Evolutionary conservation across 148 eudicot species (phyloP), one percentile per base, ranked within the genome.

Genomic region (Camellia japonica): DNA sequence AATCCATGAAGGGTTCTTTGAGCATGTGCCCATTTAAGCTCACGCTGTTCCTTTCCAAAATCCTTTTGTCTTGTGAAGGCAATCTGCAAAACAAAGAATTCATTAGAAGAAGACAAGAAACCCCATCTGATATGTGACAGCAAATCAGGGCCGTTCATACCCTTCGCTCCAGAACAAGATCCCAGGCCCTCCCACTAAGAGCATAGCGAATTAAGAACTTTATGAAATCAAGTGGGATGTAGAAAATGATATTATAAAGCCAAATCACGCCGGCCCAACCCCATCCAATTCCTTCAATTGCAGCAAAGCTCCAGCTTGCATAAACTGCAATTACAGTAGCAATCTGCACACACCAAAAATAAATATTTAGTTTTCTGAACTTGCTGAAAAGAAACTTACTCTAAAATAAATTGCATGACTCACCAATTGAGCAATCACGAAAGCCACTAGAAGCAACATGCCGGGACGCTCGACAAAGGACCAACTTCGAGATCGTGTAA

Each of bases 251-350:
- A 70, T 96, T 96, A 74, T 94, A 96, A 7, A 96, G 91, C 99
- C 99, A 96, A 67, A 96, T 91, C 68, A 96, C 99, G 10, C 99
- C 99, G 14, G 99, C 99, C 99, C 99, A 96, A 75, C 99, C 97
- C 99, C 99, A 96, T 41, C 99, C 99, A 8, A 96, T 96, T 46
- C 99, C 99, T 87, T 96, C 95, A 68, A 96, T 90, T 42, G 98
- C 98, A 75, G 99, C 98, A 83, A 96, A 96, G 71, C 86, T 84
- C 99, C 99, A 96, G 80, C 82, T 94, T 77, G 99, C 99, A 88
- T 96, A 96, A 6, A 96, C 99, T 5, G 99, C 99, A 81, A 96
- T 96, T 20, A 96, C 60, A 43, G 99, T 96, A 80, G 99, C 99
- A 78, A 96, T 87, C 99, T 96, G 88, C 80, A 77, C 47, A n/a